Percentiles rank a stretch among this genome's conserved stretches.
phyloP scores from a whole-genome alignment of 345 rosid genomes.

The Populus euphratica region DNA sequence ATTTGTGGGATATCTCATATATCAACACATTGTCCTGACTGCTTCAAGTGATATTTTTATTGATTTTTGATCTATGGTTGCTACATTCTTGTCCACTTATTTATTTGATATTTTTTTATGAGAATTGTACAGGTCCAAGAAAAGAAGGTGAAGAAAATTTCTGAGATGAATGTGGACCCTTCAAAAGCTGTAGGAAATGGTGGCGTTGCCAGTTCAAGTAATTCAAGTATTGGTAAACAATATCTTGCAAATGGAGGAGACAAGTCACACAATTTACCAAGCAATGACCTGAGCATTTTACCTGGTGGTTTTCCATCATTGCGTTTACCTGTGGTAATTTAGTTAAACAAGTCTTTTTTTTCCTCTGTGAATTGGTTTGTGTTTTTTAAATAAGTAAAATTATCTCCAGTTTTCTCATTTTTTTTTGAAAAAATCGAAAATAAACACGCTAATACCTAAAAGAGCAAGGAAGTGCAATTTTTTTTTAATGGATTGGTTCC shows the following conservation, averaged over 20 bases:
- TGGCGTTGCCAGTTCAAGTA: constrained; percentile 63
- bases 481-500: background rate
- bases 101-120: constrained; percentile 11
- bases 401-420: background rate
- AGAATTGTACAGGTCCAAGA: constrained; percentile 75
- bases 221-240: constrained; percentile 38
- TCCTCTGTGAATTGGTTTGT: background rate
- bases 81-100: constrained; percentile 3
- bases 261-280: constrained; percentile 31
- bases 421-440: background rate
- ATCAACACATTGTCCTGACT: background rate
- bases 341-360: constrained; percentile 11
- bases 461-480: background rate
- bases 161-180: constrained; percentile 70
- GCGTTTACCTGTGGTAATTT: constrained; percentile 88
- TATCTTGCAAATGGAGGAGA: constrained; percentile 65
- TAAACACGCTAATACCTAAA: background rate
- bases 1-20: background rate
- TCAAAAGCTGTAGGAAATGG: constrained; percentile 70
- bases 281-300: constrained; percentile 59
- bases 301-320: constrained; percentile 74
- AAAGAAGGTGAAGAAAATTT: constrained; percentile 84
- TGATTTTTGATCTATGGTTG: background rate
- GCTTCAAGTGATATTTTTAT: background rate
- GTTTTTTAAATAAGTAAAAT: background rate